A percentile compares a stretch with the other conserved stretches of the same genome.
Conservation (phyloP, 106 monocot species). For the Posidonia australis region DNA sequence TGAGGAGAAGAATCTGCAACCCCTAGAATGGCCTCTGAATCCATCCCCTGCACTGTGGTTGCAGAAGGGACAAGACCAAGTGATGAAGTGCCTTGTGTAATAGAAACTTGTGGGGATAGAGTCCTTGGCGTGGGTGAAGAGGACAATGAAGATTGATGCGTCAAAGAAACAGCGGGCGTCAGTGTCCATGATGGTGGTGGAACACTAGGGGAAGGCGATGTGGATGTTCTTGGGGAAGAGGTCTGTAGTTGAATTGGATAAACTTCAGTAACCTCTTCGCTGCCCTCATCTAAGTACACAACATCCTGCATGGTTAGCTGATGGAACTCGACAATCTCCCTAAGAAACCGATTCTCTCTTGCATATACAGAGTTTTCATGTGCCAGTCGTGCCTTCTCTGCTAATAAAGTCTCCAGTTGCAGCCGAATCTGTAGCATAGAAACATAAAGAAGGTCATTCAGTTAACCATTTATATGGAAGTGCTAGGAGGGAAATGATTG, state of each 20-base stretch:
- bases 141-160: background rate
- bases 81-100: background rate
- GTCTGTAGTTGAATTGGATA: slow-evolving; percentile 28
- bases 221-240: background rate
- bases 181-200: background rate
- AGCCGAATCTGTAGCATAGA: slow-evolving; percentile 42
- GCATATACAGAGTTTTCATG: slow-evolving; percentile 72
- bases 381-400: slow-evolving; percentile 69
- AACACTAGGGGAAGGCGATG: slow-evolving; percentile 7
- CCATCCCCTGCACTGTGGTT: no score
- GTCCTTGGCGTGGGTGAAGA: background rate
- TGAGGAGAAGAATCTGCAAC: no score
- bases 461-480: no score
- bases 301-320: slow-evolving; percentile 78
- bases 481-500: no score
- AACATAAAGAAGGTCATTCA: no score
- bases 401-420: slow-evolving; percentile 73
- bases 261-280: slow-evolving; percentile 62
- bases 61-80: background rate
- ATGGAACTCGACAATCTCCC: slow-evolving; percentile 87
- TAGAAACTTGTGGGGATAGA: background rate
- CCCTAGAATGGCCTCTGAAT: no score
- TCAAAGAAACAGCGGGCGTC: background rate
- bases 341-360: slow-evolving; percentile 75
- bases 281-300: slow-evolving; percentile 58